Evolutionary conservation across 148 eudicot genomes (phyloP).

Genomic region (Silene latifolia): DNA sequence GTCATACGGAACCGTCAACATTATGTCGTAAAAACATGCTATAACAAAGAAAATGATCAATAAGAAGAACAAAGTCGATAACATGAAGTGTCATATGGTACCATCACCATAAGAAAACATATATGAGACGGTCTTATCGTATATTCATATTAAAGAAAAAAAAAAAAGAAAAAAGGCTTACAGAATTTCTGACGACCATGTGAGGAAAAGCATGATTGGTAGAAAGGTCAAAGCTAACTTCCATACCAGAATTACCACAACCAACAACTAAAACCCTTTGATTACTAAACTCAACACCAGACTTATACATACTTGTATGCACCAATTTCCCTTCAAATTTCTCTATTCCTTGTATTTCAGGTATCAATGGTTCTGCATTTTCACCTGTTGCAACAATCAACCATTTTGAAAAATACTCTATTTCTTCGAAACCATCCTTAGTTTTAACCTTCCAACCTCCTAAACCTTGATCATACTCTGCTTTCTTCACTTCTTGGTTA

Average conservation of each 20-base stretch:
- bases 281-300: conserved; percentile 45
- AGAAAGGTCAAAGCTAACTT: conserved; percentile 78
- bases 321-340: conserved; percentile 53
- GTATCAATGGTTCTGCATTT: conserved; percentile 79
- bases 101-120: not conserved
- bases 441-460: conserved; percentile 55
- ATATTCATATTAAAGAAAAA: no score
- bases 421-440: conserved; percentile 13
- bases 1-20: no score
- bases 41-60: no score
- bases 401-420: conserved; percentile 55
- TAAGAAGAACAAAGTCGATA: no score
- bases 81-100: no score
- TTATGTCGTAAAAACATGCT: no score
- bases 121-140: not conserved
- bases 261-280: conserved; percentile 81
- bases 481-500: conserved; percentile 47
- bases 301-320: conserved; percentile 69
- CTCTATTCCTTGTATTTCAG: conserved; percentile 69
- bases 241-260: conserved; percentile 98
- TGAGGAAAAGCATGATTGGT: conserved; percentile 64
- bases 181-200: conserved; percentile 83
- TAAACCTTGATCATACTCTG: conserved; percentile 33
- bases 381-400: conserved; percentile 88
- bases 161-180: conserved; percentile 31